phyloP scores from a whole-genome alignment of 768 basidiomycete species.

The Podaxis sp. region DNA sequence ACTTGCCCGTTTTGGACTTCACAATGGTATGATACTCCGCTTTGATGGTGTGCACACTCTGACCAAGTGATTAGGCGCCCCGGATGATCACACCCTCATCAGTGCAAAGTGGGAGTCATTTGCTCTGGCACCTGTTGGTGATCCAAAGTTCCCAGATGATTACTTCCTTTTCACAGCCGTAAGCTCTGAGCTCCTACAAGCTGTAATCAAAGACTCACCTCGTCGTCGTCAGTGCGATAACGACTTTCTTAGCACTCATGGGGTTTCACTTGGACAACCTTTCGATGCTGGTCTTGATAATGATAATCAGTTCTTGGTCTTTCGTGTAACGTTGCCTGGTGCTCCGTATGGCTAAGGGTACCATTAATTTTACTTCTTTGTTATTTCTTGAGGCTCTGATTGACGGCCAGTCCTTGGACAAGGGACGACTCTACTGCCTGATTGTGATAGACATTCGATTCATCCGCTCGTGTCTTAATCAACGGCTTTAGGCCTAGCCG shows the following conservation, averaged over 20 bases:
- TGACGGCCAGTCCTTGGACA: neutral
- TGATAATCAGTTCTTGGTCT: constrained; percentile 60
- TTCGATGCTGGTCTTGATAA: constrained; percentile 48
- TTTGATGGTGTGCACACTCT: neutral
- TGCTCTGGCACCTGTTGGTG: constrained; percentile 50
- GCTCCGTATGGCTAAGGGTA: constrained; percentile 11
- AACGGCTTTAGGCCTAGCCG: no score
- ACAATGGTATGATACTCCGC: constrained; percentile 40
- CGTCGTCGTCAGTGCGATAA: constrained; percentile 43
- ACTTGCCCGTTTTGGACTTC: constrained; percentile 58
- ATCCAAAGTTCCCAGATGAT: constrained; percentile 51
- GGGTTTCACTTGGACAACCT: constrained; percentile 39
- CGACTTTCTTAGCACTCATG: constrained; percentile 53
- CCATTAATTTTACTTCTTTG: neutral
- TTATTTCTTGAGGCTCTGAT: neutral
- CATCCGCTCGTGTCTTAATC: no score
- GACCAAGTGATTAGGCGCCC: constrained; percentile 31
- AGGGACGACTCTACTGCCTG: neutral
- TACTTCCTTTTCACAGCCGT: constrained; percentile 65
- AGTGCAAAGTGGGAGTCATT: constrained; percentile 67
- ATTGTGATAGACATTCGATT: no score
- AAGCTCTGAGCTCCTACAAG: constrained; percentile 19
- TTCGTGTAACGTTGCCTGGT: constrained; percentile 48
- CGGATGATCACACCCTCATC: constrained; percentile 49
- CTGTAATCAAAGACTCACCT: neutral